Percentiles rank a stretch among this genome's conserved stretches.
phyloP scores from a whole-genome alignment of 164 flowering plant species.

The Vitis labrusca region DNA sequence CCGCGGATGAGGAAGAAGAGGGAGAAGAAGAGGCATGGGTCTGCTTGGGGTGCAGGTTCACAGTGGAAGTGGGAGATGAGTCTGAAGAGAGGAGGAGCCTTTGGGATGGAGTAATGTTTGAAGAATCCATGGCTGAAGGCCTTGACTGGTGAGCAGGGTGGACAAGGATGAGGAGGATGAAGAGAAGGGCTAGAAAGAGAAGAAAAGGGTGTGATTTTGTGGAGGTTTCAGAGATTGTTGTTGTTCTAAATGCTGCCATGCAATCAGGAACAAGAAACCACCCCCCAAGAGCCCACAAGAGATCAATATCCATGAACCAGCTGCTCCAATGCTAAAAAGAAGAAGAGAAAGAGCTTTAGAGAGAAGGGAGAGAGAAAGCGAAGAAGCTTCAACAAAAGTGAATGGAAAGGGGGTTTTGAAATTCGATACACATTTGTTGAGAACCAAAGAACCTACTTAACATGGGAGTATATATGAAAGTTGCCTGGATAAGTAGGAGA shows the following conservation, averaged over 20 bases:
- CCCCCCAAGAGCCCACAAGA: conserved; percentile 78
- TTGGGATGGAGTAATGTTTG: conserved; percentile 10
- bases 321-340: conserved; percentile 26
- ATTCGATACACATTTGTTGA: conserved; percentile 42
- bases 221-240: conserved; percentile 19
- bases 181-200: conserved; percentile 29
- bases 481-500: conserved; percentile 1
- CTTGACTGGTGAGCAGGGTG: conserved; percentile 28
- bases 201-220: conserved; percentile 27
- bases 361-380: conserved; percentile 15
- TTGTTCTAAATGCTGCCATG: conserved; percentile 56
- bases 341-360: conserved; percentile 14
- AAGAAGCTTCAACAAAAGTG: conserved; percentile 42
- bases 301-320: conserved; percentile 89
- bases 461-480: conserved; percentile 25
- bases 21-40: conserved; percentile 8
- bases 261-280: conserved; percentile 49
- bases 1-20: conserved; percentile 10
- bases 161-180: conserved; percentile 35
- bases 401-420: conserved; percentile 41
- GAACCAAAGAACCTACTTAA: conserved; percentile 20
- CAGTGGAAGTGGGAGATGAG: conserved; percentile 9
- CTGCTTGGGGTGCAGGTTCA: conserved; percentile 27
- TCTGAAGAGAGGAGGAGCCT: conserved; percentile 22
- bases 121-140: conserved; percentile 5